These are phyloP conservation scores for Nothophytophthora sp. DNA, from an alignment of 352 stramenopile genomes.

Conservation along the genomic window DNA sequence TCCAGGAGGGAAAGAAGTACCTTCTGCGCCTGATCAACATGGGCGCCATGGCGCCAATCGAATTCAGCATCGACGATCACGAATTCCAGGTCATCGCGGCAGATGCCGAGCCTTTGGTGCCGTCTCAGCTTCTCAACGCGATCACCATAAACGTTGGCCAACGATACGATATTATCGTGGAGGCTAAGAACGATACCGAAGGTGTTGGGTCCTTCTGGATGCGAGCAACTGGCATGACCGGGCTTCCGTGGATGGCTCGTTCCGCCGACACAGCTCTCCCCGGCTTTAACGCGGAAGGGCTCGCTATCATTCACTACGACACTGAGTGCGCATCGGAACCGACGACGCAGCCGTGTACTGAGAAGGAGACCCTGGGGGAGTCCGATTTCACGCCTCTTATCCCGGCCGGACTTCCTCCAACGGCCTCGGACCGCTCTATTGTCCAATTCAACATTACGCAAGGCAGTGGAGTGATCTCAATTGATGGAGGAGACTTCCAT, in stretches of 20 bases:
- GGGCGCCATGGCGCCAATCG: constrained; percentile 25
- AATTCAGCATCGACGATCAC: constrained; percentile 40
- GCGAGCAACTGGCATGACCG: constrained; percentile 19
- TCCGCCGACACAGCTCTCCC: constrained; percentile 2
- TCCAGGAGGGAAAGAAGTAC: constrained; percentile 21
- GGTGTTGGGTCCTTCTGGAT: constrained; percentile 28
- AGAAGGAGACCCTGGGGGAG: constrained; percentile 18
- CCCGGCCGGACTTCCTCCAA: constrained; percentile 5
- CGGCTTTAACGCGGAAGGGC: constrained; percentile 26
- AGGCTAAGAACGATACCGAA: constrained; percentile 19
- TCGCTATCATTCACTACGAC: constrained; percentile 26
- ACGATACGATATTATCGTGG: constrained; percentile 29
- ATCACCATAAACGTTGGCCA: constrained; percentile 32
- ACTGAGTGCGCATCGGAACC: constrained; percentile 5
- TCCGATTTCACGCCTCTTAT: constrained; percentile 17
- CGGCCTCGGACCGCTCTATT: constrained; percentile 17
- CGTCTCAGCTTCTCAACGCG: constrained; percentile 21
- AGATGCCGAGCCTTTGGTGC: constrained; percentile 20
- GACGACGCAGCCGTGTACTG: constrained; percentile 10
- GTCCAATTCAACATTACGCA: constrained; percentile 24
- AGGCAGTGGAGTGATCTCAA: constrained; percentile 14
- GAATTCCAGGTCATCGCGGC: constrained; percentile 31
- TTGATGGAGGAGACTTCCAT: constrained; percentile 22
- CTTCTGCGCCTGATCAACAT: constrained; percentile 32
- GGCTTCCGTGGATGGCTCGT: constrained; percentile 15